These are phyloP conservation scores for Paraconiothyrium sp. DNA, from an alignment of 2,329 filamentous ascomycete species.

Conservation along the genomic window DNA sequence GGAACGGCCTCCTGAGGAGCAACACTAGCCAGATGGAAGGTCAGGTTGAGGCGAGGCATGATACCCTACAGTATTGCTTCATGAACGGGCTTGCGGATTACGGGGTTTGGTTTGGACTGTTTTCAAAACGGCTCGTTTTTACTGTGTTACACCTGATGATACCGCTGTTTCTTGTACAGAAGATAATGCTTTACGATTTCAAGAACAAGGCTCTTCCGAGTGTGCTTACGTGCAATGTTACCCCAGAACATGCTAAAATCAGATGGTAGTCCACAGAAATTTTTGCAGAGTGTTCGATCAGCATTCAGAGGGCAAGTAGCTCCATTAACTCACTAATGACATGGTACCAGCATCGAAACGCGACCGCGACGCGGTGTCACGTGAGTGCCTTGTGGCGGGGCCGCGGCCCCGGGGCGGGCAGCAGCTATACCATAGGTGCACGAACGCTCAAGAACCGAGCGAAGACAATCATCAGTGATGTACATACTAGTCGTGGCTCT, in stretches of 20 bases:
- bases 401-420: too few relatives aligned
- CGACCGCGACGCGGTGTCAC: constrained; percentile 6
- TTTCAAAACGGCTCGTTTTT: neutral
- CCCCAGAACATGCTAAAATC: neutral
- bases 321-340: neutral
- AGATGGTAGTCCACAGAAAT: too few relatives aligned
- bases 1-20: constrained; percentile 29
- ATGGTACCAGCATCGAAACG: neutral
- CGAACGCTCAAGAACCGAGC: too few relatives aligned
- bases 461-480: too few relatives aligned
- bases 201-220: neutral
- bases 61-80: neutral
- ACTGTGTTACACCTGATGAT: constrained; percentile 1
- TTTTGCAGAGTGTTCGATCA: too few relatives aligned
- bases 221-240: neutral
- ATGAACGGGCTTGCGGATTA: neutral
- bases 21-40: constrained; percentile 29
- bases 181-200: neutral
- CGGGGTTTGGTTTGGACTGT: neutral
- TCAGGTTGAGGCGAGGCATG: constrained; percentile 18
- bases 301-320: neutral
- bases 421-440: too few relatives aligned
- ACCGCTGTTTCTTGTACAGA: neutral
- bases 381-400: neutral
- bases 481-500: too few relatives aligned